Percentiles rank a stretch among this genome's conserved stretches.
Conservation (phyloP, 1,139 yeast genomes). For the Geotrichum bryndzae region DNA sequence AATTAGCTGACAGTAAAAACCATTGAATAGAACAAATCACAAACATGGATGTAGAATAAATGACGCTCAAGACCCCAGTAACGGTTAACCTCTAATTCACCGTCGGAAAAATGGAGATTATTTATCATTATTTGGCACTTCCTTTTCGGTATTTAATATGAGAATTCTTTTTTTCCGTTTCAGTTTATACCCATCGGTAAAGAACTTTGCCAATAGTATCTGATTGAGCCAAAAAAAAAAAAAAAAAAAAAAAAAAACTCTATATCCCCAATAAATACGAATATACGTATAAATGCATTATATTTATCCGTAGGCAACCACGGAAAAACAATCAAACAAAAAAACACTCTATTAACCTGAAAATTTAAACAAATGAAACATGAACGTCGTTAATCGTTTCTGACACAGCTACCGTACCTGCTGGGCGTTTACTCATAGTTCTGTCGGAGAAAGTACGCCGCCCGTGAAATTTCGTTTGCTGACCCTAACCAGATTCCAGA, state of each 20-base stretch:
- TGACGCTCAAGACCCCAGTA: too few relatives aligned
- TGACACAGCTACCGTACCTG: background rate
- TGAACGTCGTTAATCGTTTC: background rate
- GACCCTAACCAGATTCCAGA: slow-evolving; percentile 93
- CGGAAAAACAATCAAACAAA: background rate
- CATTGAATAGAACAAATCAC: too few relatives aligned
- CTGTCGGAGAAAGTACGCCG: background rate
- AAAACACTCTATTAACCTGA: background rate
- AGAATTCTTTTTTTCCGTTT: too few relatives aligned
- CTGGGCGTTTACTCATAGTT: background rate
- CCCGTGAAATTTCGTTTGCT: background rate
- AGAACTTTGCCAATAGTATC: too few relatives aligned
- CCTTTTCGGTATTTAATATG: too few relatives aligned
- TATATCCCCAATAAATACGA: background rate
- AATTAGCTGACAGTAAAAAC: too few relatives aligned
- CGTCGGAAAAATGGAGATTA: too few relatives aligned
- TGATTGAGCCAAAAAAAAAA: background rate
- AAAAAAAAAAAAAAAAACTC: background rate
- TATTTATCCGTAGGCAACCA: background rate
- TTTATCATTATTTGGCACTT: too few relatives aligned
- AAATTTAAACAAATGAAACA: background rate
- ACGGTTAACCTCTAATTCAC: too few relatives aligned
- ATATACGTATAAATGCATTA: too few relatives aligned
- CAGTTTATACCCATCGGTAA: too few relatives aligned
- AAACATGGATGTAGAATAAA: too few relatives aligned